phyloP scores from a whole-genome alignment of 768 basidiomycete genomes.

The Serendipita vermifera region DNA sequence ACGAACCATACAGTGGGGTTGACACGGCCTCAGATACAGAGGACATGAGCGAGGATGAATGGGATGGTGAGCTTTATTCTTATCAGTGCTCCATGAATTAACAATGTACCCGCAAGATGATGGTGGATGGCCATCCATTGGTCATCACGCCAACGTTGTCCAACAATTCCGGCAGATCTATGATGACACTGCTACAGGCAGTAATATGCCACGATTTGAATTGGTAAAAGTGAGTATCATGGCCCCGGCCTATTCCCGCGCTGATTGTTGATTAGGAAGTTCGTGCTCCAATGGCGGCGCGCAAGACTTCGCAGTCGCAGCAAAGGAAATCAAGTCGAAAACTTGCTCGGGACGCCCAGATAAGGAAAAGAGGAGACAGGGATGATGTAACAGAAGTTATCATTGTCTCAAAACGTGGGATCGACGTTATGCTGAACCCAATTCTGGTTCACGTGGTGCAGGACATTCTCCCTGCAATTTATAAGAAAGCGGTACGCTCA shows the following conservation, averaged over 20 bases:
- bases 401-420: background rate
- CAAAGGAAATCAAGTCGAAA: too few relatives aligned
- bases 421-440: background rate
- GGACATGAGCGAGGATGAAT: background rate
- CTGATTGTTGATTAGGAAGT: too few relatives aligned
- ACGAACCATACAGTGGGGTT: background rate
- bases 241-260: too few relatives aligned
- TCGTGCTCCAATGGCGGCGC: too few relatives aligned
- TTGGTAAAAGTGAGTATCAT: too few relatives aligned
- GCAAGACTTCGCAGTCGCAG: too few relatives aligned
- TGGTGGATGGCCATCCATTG: conserved; percentile 32
- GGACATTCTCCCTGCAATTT: background rate
- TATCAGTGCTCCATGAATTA: conserved; percentile 15
- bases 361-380: too few relatives aligned
- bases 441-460: background rate
- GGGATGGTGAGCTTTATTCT: background rate
- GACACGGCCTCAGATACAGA: background rate
- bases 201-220: too few relatives aligned
- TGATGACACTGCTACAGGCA: too few relatives aligned
- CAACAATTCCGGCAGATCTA: background rate
- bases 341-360: too few relatives aligned
- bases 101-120: conserved; percentile 29
- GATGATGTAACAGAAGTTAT: too few relatives aligned
- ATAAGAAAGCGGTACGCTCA: background rate
- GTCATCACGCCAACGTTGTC: background rate